Evolutionary conservation across 1,284 basidiomycete genomes (phyloP).

Genomic region (Chalciporus piperatoides): DNA sequence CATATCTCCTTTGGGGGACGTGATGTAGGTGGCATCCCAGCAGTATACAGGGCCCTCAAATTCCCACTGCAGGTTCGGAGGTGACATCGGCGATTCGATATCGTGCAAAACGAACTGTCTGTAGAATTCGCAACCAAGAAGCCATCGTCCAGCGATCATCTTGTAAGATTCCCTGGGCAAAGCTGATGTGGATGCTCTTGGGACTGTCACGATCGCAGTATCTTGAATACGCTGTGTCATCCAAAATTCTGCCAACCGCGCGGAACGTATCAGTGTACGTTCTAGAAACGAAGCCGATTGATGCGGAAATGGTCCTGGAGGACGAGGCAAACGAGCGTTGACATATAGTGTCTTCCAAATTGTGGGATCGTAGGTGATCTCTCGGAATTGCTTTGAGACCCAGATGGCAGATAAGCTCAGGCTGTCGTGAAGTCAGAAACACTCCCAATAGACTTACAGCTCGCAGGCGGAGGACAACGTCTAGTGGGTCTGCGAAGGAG

Average conservation of each 20-base stretch:
- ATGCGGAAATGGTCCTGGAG: background rate
- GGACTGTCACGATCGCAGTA: background rate
- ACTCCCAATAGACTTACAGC: background rate
- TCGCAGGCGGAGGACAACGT: background rate
- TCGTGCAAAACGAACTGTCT: background rate
- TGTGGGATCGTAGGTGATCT: background rate
- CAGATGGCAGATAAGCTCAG: background rate
- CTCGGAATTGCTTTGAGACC: background rate
- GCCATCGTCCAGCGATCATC: background rate
- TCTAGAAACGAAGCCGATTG: background rate
- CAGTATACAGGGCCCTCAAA: background rate
- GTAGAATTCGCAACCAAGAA: background rate
- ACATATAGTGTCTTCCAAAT: background rate
- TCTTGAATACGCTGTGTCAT: background rate
- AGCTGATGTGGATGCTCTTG: too few species aligned
- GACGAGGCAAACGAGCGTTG: background rate
- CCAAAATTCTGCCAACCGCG: background rate
- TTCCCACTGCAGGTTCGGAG: background rate
- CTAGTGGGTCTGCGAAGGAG: background rate
- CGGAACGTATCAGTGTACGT: background rate
- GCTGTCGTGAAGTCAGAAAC: too few species aligned
- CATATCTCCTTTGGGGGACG: background rate
- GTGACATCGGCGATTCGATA: background rate
- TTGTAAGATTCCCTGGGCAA: background rate
- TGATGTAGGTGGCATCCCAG: background rate